Base-by-base conservation (phyloP, 164 flowering plant genomes). In the Cinnamomum chago region DNA sequence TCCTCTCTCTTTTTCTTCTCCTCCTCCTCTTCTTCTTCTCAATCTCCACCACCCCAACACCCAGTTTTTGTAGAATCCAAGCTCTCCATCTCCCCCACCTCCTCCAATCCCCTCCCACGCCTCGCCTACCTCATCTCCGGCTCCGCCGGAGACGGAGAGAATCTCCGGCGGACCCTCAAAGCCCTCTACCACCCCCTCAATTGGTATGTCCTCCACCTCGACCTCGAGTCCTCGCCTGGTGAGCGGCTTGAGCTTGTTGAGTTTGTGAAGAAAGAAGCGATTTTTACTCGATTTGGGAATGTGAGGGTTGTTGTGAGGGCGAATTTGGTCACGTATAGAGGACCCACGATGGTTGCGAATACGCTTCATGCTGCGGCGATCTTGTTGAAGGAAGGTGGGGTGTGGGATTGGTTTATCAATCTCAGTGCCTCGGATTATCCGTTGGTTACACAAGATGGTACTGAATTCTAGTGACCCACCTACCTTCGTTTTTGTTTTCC, bases 401-500 rank as follows among this genome's bases (percentile, higher is more conserved):
- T 85, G 0, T 92, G 97, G 95, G 97, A 92, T 81, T 92, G 94
- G 97, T 92, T 92, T 67, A 88, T 92, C 47, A 92, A 92, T 76
- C 80, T 92, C 75, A 90, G 97, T 76, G 91, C 97, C 60, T 92
- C 97, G 14, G 95, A 90, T 83, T 92, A 92, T 81, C 97, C 97
- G 10, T 69, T 92, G 81, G 89, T 92, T 23, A 92, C 97, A 11
- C 97, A 92, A 80, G 97, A 92, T 83, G 97, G 97, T 92, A 83
- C 5, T 55, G 62, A 27, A 40, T 70, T 23, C 4, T 22, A 15
- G 72, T 17, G 28, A 12, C 55, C 17, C 71, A n/a, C 27, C 3
- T 2, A 3, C 20, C 24, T 7, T 17, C 25, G 22, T 69, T 69
- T 52, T 52, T 10, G 22, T 25, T 55, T 58, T 11, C 10, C 33